Conservation (phyloP, 2,329 filamentous ascomycete species). For the Epichloe uncinata region DNA sequence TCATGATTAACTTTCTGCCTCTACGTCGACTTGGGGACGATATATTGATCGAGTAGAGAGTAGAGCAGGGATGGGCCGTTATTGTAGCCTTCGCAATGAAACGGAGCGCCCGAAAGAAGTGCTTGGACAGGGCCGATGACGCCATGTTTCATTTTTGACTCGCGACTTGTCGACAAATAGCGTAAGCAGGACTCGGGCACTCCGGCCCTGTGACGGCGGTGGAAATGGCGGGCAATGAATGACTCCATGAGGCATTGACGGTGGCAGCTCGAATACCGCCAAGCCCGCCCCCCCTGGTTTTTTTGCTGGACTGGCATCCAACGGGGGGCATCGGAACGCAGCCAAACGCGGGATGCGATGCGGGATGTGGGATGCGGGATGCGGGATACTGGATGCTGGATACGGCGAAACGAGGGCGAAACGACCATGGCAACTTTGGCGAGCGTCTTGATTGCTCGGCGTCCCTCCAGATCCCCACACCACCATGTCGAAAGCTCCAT, state of each 20-base stretch:
- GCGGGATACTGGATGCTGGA: no score
- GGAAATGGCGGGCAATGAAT: neutral
- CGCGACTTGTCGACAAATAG: no score
- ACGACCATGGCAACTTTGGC: neutral
- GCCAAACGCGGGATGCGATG: neutral
- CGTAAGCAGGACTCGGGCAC: no score
- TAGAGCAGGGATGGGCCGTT: no score
- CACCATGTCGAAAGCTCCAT: neutral
- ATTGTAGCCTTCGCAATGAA: neutral
- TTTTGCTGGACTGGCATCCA: neutral
- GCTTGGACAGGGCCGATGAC: neutral
- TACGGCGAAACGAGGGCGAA: no score
- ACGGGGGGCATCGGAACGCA: neutral
- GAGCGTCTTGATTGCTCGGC: neutral
- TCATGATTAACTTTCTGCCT: constrained; percentile 19
- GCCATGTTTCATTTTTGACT: no score
- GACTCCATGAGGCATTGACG: neutral
- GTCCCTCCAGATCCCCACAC: neutral
- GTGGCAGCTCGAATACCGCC: neutral
- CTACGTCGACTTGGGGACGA: constrained; percentile 20
- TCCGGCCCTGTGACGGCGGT: no score
- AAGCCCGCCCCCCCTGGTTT: neutral
- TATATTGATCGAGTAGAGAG: constrained; percentile 18
- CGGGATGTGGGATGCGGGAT: neutral
- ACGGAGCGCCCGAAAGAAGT: neutral